Conservation (phyloP, 768 basidiomycete species). For the Calocera viscosa region DNA sequence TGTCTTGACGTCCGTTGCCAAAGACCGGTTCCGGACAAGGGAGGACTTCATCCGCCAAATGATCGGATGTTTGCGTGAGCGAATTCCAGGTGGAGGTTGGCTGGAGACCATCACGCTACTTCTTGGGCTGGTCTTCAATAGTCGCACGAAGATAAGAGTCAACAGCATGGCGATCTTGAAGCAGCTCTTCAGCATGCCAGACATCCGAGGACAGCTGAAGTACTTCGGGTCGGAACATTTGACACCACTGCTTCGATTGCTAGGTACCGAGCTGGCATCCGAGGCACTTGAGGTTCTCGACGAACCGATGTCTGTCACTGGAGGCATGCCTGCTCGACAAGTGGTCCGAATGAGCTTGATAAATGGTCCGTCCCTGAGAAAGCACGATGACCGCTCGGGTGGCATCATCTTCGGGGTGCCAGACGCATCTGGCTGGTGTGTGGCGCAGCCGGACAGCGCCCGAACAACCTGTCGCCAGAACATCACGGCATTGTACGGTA, state of each 20-base stretch:
- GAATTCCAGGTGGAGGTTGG: slow-evolving; percentile 48
- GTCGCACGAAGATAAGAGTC: slow-evolving; percentile 65
- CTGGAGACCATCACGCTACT: slow-evolving; percentile 72
- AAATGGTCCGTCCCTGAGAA: slow-evolving; percentile 31
- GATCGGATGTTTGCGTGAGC: slow-evolving; percentile 70
- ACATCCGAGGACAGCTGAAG: slow-evolving; percentile 60
- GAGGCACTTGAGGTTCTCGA: slow-evolving; percentile 89
- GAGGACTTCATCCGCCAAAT: slow-evolving; percentile 92
- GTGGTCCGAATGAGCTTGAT: slow-evolving; percentile 90
- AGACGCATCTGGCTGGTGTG: slow-evolving; percentile 75
- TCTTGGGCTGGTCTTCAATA: slow-evolving; percentile 76
- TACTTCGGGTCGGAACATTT: slow-evolving; percentile 72
- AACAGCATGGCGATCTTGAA: slow-evolving; percentile 82
- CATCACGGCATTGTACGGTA: slow-evolving; percentile 74
- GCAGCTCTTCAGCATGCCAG: slow-evolving; percentile 73
- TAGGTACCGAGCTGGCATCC: slow-evolving; percentile 75
- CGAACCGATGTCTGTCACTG: slow-evolving; percentile 69
- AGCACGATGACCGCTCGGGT: slow-evolving; percentile 35
- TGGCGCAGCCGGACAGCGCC: slow-evolving; percentile 51
- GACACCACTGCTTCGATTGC: slow-evolving; percentile 76
- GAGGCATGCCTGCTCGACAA: slow-evolving; percentile 51
- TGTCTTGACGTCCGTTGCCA: slow-evolving; percentile 81
- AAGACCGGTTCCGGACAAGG: slow-evolving; percentile 74
- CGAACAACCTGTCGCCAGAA: slow-evolving; percentile 59
- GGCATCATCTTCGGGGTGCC: slow-evolving; percentile 69